phyloP scores from a whole-genome alignment of 768 basidiomycete genomes.

The Phaffia tasmanica region DNA sequence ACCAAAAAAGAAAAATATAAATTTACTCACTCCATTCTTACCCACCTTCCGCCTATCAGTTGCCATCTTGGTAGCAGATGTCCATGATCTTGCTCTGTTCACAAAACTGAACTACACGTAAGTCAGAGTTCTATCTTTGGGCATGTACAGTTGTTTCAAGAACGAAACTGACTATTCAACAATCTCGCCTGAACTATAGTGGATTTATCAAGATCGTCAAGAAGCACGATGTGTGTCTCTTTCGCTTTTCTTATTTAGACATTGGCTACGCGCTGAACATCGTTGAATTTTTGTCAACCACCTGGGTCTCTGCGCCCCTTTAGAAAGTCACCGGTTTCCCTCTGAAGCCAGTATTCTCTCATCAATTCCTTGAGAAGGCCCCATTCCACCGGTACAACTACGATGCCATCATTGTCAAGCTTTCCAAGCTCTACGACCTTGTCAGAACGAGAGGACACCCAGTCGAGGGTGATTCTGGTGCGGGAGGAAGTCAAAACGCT shows the following conservation, averaged over 20 bases:
- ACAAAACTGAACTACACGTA: constrained; percentile 90
- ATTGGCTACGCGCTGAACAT: neutral
- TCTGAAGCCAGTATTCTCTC: constrained; percentile 77
- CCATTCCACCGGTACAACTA: constrained; percentile 40
- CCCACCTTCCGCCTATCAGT: constrained; percentile 39
- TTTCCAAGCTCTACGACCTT: constrained; percentile 87
- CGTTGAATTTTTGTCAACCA: neutral
- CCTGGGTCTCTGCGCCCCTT: neutral
- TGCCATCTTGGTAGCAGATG: constrained; percentile 75
- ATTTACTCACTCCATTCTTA: neutral
- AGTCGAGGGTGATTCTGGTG: constrained; percentile 80
- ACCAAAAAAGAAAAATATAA: neutral
- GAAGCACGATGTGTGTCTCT: constrained; percentile 73
- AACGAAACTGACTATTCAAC: neutral
- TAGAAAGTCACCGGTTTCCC: constrained; percentile 85
- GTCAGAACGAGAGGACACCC: constrained; percentile 93
- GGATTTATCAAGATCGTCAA: constrained; percentile 98
- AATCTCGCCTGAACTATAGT: neutral
- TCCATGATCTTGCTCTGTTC: constrained; percentile 80
- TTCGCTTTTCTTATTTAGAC: neutral
- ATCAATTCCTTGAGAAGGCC: constrained; percentile 72
- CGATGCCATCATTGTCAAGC: constrained; percentile 87
- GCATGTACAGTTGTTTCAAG: neutral
- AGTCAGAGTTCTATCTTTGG: neutral
- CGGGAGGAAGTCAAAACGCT: constrained; percentile 89